phyloP scores from a whole-genome alignment of 75 land plant genomes.

The Sequoiadendron giganteum region DNA sequence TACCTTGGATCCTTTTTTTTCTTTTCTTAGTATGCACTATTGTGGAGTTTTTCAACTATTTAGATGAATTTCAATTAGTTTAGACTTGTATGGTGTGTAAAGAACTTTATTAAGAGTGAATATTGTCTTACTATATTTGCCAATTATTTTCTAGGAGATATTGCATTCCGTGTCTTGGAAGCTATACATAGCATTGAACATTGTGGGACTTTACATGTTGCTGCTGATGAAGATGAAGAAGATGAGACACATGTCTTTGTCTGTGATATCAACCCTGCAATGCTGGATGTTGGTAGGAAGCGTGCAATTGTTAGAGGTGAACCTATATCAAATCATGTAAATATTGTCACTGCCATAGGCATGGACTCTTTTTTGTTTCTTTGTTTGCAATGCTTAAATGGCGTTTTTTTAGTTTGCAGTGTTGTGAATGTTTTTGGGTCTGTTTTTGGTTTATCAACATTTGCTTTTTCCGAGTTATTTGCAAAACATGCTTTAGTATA shows the following conservation, averaged over 20 bases:
- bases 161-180: conserved; percentile 88
- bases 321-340: conserved; percentile 11
- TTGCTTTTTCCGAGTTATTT: not conserved
- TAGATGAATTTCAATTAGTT: not conserved
- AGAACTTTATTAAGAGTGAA: not conserved
- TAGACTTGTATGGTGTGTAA: not conserved
- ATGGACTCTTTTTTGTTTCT: conserved; percentile 14
- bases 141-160: conserved; percentile 63
- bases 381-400: not conserved
- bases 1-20: not conserved
- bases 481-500: not conserved
- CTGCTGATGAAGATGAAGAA: conserved; percentile 43
- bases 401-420: not conserved
- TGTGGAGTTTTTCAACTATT: not conserved
- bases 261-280: conserved; percentile 94
- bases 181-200: conserved; percentile 50
- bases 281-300: conserved; percentile 88
- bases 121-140: not conserved
- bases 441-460: not conserved
- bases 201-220: conserved; percentile 25
- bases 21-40: not conserved
- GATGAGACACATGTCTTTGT: conserved; percentile 76
- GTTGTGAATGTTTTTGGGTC: not conserved
- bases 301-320: conserved; percentile 79
- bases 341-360: not conserved